These are phyloP conservation scores for Paracoccidioides lutzii DNA, from an alignment of 2,329 filamentous ascomycete genomes.

Conservation along the genomic window DNA sequence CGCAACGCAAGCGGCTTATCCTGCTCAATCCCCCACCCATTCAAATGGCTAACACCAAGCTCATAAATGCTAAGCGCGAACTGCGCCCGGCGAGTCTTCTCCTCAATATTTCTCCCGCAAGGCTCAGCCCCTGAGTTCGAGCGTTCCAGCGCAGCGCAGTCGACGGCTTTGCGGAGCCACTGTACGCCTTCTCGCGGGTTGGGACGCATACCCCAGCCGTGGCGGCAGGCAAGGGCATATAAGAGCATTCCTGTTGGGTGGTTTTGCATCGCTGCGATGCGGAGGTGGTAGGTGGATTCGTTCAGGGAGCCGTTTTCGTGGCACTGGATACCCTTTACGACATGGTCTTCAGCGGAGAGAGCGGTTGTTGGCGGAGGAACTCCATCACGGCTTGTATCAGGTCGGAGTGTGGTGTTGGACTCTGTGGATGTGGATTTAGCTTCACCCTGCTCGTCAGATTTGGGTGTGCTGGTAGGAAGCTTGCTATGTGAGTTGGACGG, in stretches of 20 bases:
- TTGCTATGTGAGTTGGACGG: neutral
- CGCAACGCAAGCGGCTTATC: constrained; percentile 77
- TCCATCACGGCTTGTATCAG: constrained; percentile 22
- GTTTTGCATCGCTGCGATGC: constrained; percentile 72
- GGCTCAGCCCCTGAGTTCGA: constrained; percentile 48
- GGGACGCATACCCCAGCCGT: constrained; percentile 94
- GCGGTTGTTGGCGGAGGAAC: constrained; percentile 8
- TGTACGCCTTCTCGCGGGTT: constrained; percentile 81
- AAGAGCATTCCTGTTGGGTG: constrained; percentile 90
- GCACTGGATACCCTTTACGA: constrained; percentile 76
- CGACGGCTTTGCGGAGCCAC: constrained; percentile 85
- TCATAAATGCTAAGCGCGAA: constrained; percentile 95
- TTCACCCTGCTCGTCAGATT: constrained; percentile 22
- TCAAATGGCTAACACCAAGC: constrained; percentile 90
- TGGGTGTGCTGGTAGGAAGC: neutral
- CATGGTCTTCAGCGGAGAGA: constrained; percentile 60
- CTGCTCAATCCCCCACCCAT: constrained; percentile 93
- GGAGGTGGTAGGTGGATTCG: constrained; percentile 91
- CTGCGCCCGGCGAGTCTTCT: constrained; percentile 76
- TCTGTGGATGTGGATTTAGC: constrained; percentile 44
- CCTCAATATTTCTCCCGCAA: constrained; percentile 52
- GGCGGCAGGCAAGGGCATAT: constrained; percentile 85
- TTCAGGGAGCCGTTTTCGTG: constrained; percentile 79
- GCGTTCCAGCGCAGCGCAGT: constrained; percentile 68
- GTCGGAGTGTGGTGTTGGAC: constrained; percentile 51